These are phyloP conservation scores for Draba incana DNA, from an alignment of 345 rosid genomes.

Conservation along the genomic window DNA sequence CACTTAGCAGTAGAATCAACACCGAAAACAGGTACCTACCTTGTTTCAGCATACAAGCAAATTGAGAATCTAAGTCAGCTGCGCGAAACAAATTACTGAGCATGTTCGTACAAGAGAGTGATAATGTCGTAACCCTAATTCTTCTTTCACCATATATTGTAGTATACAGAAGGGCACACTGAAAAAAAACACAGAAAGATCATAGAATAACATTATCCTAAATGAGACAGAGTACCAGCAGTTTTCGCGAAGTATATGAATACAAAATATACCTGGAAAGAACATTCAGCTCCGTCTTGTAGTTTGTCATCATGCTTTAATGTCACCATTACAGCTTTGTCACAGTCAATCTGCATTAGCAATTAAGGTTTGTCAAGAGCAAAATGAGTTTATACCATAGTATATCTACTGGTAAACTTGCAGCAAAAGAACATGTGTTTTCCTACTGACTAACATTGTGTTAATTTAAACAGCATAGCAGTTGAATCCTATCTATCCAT, in stretches of 20 bases:
- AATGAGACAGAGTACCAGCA: neutral
- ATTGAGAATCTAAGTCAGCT: slow-evolving; percentile 96
- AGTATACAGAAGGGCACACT: slow-evolving; percentile 98
- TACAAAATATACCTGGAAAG: slow-evolving; percentile 75
- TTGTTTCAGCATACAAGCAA: slow-evolving; percentile 95
- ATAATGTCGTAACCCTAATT: slow-evolving; percentile 86
- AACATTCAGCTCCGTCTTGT: slow-evolving; percentile 91
- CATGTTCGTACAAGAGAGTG: slow-evolving; percentile 89
- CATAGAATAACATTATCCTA: slow-evolving; percentile 3
- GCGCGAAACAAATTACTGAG: slow-evolving; percentile 86
- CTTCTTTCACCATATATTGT: slow-evolving; percentile 93
- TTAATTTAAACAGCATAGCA: slow-evolving; percentile 11
- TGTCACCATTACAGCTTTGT: slow-evolving; percentile 91
- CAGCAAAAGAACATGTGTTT: too few relatives aligned
- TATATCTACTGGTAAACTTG: neutral
- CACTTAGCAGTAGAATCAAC: slow-evolving; percentile 13
- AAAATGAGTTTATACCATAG: slow-evolving; percentile 28
- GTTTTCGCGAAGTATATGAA: neutral
- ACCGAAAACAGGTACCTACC: slow-evolving; percentile 48
- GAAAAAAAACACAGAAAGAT: slow-evolving; percentile 24
- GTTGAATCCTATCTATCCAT: slow-evolving; percentile 1
- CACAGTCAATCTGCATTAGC: slow-evolving; percentile 91
- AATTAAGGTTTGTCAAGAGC: slow-evolving; percentile 44
- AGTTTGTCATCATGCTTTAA: slow-evolving; percentile 94
- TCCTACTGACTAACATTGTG: too few relatives aligned